A percentile compares a stretch with the other conserved stretches of the same genome.
Evolutionary conservation across 768 basidiomycete species (phyloP).

Genomic region (Tricholoma sp.): DNA sequence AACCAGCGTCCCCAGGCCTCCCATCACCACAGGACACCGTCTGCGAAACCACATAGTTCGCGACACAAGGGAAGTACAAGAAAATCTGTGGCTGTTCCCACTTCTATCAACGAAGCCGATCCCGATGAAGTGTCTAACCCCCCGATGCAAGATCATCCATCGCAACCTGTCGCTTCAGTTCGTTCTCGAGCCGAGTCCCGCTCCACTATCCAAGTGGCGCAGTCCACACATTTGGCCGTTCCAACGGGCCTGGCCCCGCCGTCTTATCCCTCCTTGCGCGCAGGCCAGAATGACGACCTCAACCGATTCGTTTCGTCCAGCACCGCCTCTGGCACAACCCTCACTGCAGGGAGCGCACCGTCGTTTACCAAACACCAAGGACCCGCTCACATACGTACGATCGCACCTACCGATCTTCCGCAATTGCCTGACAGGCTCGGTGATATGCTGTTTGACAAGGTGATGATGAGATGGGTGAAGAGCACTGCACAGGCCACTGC

Average conservation of each 20-base stretch:
- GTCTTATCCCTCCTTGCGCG: constrained; percentile 50
- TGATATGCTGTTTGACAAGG: constrained; percentile 82
- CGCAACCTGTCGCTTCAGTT: constrained; percentile 12
- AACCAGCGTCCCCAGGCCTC: constrained; percentile 20
- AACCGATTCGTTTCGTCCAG: constrained; percentile 90
- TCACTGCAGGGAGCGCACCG: constrained; percentile 66
- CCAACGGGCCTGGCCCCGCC: constrained; percentile 28
- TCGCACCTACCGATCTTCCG: constrained; percentile 76
- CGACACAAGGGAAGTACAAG: constrained; percentile 36
- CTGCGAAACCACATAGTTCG: constrained; percentile 10
- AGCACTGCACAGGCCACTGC: constrained; percentile 34
- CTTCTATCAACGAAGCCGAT: constrained; percentile 36
- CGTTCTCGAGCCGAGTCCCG: constrained; percentile 13
- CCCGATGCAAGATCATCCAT: constrained; percentile 35
- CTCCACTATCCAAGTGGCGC: constrained; percentile 21
- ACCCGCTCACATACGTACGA: constrained; percentile 73
- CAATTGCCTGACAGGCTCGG: constrained; percentile 75
- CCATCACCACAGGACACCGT: constrained; percentile 25
- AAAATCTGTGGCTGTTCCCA: constrained; percentile 30
- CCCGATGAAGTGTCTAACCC: constrained; percentile 37
- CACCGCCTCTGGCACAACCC: constrained; percentile 71
- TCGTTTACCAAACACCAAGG: constrained; percentile 86
- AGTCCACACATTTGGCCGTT: constrained; percentile 21
- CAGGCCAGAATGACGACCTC: constrained; percentile 62
- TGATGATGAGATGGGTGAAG: constrained; percentile 84